Conservation (phyloP, 2,329 filamentous ascomycete species). For the Thelonectria rubi region DNA sequence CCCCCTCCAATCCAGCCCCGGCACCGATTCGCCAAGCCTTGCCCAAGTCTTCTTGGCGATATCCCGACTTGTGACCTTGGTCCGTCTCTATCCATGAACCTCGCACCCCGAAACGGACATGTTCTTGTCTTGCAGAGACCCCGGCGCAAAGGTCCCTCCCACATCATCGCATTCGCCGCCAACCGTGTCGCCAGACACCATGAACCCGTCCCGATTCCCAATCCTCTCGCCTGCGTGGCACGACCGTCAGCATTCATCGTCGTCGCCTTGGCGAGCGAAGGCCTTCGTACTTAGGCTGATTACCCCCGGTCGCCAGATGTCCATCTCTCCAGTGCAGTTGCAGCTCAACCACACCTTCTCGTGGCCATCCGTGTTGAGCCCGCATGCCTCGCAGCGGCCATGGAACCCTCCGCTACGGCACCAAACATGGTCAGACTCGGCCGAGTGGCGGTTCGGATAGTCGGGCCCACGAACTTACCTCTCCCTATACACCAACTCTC, state of each 20-base stretch:
- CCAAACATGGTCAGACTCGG: not conserved
- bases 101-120: not conserved
- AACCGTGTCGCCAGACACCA: constrained; percentile 1
- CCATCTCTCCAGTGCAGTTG: not conserved
- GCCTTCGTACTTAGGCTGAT: constrained; percentile 11
- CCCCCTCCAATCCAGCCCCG: not conserved
- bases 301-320: not conserved
- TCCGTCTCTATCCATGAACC: not conserved
- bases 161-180: not conserved
- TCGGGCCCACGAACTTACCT: not conserved
- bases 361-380: not conserved
- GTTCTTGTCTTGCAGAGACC: not conserved
- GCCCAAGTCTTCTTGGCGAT: not conserved
- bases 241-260: not conserved
- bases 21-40: not conserved
- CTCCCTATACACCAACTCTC: not conserved
- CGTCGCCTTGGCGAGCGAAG: not conserved
- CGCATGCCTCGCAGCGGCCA: not conserved
- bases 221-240: constrained; percentile 1
- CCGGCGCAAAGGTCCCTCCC: constrained; percentile 5
- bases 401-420: constrained; percentile 1
- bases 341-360: constrained; percentile 3
- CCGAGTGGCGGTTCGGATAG: not conserved
- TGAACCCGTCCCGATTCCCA: not conserved
- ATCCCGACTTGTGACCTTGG: not conserved